These are phyloP conservation scores for Colletotrichum tropicicola DNA, from an alignment of 2,329 filamentous ascomycete species.

Conservation along the genomic window DNA sequence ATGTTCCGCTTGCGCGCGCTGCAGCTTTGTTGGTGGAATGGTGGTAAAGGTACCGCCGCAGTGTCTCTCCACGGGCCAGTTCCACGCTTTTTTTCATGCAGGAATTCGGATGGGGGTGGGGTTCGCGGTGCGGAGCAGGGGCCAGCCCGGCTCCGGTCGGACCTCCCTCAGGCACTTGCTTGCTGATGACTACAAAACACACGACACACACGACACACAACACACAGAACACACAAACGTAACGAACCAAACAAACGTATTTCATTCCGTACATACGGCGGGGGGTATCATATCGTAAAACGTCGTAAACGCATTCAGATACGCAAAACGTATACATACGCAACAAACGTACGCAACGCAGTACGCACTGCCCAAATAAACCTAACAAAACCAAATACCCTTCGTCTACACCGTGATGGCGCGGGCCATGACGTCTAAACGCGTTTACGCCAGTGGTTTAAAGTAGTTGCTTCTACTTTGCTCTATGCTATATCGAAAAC, in stretches of 20 bases:
- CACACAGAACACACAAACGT: slow-evolving; percentile 30
- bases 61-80: background rate
- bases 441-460: slow-evolving; percentile 23
- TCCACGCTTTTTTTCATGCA: background rate
- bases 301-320: slow-evolving; percentile 20
- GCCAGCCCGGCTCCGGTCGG: slow-evolving; percentile 1
- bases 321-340: slow-evolving; percentile 22
- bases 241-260: slow-evolving; percentile 33
- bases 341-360: slow-evolving; percentile 25
- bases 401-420: slow-evolving; percentile 15
- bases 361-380: slow-evolving; percentile 24
- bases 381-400: slow-evolving; percentile 7
- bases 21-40: background rate
- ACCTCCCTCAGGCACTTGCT: background rate
- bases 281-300: slow-evolving; percentile 30
- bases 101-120: background rate
- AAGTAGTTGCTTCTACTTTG: slow-evolving; percentile 30
- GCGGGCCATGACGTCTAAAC: slow-evolving; percentile 21
- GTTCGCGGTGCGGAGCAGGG: slow-evolving; percentile 6
- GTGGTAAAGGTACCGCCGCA: too few species aligned
- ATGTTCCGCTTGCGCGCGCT: slow-evolving; percentile 13
- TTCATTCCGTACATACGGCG: slow-evolving; percentile 24
- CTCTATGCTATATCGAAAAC: slow-evolving; percentile 22
- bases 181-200: slow-evolving; percentile 16
- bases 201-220: slow-evolving; percentile 30